Evolutionary conservation across 2,329 filamentous ascomycete genomes (phyloP).

Genomic region (Knufia fluminis): DNA sequence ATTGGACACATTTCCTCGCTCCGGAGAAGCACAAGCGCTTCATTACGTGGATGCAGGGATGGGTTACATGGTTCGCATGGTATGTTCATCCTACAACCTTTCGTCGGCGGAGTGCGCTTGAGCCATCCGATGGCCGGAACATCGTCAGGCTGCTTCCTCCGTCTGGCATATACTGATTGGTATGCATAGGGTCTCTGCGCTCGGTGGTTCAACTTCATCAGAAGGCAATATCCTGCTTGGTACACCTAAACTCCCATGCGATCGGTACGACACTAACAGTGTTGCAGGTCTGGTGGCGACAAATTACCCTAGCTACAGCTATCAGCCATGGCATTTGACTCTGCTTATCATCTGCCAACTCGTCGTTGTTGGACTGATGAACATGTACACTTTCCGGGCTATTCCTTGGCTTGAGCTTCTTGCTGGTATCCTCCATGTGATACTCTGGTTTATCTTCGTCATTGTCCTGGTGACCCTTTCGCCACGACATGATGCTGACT

Average conservation of each 20-base stretch:
- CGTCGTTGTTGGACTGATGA: constrained; percentile 24
- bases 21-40: neutral
- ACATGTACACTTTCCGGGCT: constrained; percentile 29
- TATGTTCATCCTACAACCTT: too few species aligned
- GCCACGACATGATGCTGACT: constrained; percentile 26
- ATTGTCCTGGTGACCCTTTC: constrained; percentile 26
- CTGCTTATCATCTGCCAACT: constrained; percentile 25
- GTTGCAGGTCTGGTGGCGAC: constrained; percentile 26
- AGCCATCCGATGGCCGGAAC: too few species aligned
- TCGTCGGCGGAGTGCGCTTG: too few species aligned
- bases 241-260: too few species aligned
- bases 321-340: constrained; percentile 27
- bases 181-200: too few species aligned
- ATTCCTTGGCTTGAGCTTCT: constrained; percentile 32
- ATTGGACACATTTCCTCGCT: constrained; percentile 4
- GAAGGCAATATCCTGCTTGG: too few species aligned
- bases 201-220: too few species aligned
- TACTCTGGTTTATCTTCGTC: constrained; percentile 29
- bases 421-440: constrained; percentile 27
- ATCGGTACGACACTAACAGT: too few species aligned
- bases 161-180: too few species aligned
- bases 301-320: constrained; percentile 25
- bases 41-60: constrained; percentile 7
- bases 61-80: constrained; percentile 9
- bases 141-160: too few species aligned